phyloP scores from a whole-genome alignment of 2,329 filamentous ascomycete genomes.

The Tympanopsis confertula region DNA sequence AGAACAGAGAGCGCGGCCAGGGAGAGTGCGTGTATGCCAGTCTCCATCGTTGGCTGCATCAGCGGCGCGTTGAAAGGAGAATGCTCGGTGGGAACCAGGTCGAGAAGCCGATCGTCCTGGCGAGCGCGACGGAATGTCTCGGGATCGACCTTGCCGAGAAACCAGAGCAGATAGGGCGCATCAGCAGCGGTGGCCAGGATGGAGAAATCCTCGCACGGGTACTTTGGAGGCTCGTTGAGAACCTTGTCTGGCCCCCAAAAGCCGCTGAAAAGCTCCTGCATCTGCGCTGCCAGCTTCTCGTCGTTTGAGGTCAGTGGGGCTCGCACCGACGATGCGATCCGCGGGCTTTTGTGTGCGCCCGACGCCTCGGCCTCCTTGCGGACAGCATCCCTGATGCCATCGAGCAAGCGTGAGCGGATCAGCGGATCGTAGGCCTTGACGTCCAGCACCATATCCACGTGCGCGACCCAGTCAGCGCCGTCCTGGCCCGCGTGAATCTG shows the following conservation, averaged over 20 bases:
- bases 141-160: slow-evolving; percentile 8
- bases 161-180: slow-evolving; percentile 8
- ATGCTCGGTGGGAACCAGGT: slow-evolving; percentile 11
- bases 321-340: background rate
- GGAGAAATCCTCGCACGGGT: slow-evolving; percentile 11
- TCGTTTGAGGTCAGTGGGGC: slow-evolving; percentile 3
- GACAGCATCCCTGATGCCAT: background rate
- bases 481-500: slow-evolving; percentile 1
- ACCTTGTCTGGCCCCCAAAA: slow-evolving; percentile 1
- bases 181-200: slow-evolving; percentile 7
- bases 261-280: background rate
- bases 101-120: background rate
- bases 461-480: background rate
- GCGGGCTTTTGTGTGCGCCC: background rate
- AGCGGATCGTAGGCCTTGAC: slow-evolving; percentile 1
- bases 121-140: slow-evolving; percentile 5
- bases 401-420: too few relatives aligned
- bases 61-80: slow-evolving; percentile 10
- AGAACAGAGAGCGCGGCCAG: slow-evolving; percentile 10
- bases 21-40: slow-evolving; percentile 8
- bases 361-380: slow-evolving; percentile 2
- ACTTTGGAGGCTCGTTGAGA: background rate
- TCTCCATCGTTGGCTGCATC: slow-evolving; percentile 9
- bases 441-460: slow-evolving; percentile 1
- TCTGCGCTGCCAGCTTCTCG: background rate